Conservation (phyloP, 2,329 filamentous ascomycete species). For the Diaporthe destruens region DNA sequence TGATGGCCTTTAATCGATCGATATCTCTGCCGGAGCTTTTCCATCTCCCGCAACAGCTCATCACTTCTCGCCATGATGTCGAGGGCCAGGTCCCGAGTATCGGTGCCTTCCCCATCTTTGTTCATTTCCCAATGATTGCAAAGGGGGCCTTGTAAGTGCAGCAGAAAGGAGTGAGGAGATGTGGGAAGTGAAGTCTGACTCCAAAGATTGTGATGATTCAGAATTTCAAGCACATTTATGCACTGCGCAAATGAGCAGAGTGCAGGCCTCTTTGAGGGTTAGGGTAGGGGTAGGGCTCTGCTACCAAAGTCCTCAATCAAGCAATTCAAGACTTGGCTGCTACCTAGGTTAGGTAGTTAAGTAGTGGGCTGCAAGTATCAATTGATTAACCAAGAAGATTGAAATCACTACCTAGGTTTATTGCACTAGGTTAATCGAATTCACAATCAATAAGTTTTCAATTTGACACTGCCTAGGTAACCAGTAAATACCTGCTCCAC, state of each 20-base stretch:
- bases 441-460: too few species aligned
- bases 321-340: background rate
- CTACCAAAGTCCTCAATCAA: background rate
- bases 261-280: background rate
- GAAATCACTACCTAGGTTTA: too few species aligned
- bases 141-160: background rate
- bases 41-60: conserved; percentile 37
- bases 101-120: background rate
- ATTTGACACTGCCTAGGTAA: too few species aligned
- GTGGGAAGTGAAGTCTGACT: background rate
- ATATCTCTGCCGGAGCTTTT: conserved; percentile 33
- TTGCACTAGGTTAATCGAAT: too few species aligned
- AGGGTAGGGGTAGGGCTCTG: background rate
- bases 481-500: too few species aligned
- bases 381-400: too few species aligned
- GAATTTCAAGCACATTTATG: conserved; percentile 1
- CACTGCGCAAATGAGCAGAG: conserved; percentile 10
- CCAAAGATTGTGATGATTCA: conserved; percentile 1
- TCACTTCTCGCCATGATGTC: conserved; percentile 36
- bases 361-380: too few species aligned
- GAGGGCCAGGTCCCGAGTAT: conserved; percentile 23
- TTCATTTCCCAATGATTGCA: background rate
- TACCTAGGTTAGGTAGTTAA: too few species aligned
- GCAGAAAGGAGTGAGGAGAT: background rate
- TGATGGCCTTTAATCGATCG: conserved; percentile 18